Base-by-base conservation (phyloP, 2,329 filamentous ascomycete genomes). In the Neobulgaria alba region DNA sequence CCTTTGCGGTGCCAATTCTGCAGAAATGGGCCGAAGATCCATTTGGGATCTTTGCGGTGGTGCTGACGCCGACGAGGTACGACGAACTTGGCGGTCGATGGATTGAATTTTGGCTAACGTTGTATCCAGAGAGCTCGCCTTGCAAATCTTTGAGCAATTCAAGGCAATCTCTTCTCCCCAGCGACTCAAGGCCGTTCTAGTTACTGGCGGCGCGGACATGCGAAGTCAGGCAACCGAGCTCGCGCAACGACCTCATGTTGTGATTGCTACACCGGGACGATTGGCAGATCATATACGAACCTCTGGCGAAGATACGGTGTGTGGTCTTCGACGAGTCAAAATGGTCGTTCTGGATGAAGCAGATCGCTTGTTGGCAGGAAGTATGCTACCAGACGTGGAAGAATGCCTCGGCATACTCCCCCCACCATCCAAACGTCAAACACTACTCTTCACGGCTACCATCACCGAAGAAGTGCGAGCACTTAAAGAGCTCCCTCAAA, bases 71-170 rank as follows among this genome's bases (percentile, higher is more conserved):
- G 15, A 95, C 87, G 5, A 75, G 82, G 76, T 78, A 67, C 45
- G 57, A 10, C 10, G 15, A 26, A 4, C 14, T 30, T 12, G 34
- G 14, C 18, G 21, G 15, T 35, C n/a, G 36, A 29, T 23, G 18
- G 15, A 10, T 18, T 21, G 36, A 12, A 29, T 36, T 29, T 21
- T 38, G 17, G 38, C 46, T 54, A 43, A 56, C 36, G 18, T 31
- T 39, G 5, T n/a, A 15, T 10, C 49, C 43, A 77, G 85, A 55
- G 92, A 98, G 66, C 75, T 98, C 43, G 92, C 92, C 3, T 74
- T 96, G 16, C 92, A 98, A 60, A 95, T 98, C 36, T 93, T 82
- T 61, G 92, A 98, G 65, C 92, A 98, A 62, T 82, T 96, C 67
- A 87, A 87, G 58, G 92, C 92, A 10, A 87, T 98, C 41, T 90